phyloP scores from a whole-genome alignment of 225 moss, liverwort and hornwort species.

The Bryum argenteum region DNA sequence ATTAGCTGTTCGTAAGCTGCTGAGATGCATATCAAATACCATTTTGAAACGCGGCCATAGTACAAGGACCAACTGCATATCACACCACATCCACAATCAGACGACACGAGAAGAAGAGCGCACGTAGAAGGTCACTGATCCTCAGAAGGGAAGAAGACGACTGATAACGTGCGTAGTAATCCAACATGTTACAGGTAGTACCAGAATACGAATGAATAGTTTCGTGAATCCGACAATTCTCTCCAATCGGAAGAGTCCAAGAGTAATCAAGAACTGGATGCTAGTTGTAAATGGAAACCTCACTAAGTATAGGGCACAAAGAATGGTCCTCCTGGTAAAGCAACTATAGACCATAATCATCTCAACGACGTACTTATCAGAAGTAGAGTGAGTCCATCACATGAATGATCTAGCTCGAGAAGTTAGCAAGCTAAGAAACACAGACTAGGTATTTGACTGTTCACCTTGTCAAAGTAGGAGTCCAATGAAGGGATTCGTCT shows the following conservation, averaged over 20 bases:
- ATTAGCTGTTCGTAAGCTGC: conserved; percentile 85
- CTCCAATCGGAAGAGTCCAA: conserved; percentile 1
- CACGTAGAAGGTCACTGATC: background rate
- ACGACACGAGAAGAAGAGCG: conserved; percentile 21
- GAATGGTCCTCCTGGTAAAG: background rate
- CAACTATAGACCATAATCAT: conserved; percentile 1
- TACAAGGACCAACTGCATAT: conserved; percentile 80
- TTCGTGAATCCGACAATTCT: background rate
- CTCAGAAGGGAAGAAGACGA: background rate
- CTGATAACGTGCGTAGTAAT: background rate
- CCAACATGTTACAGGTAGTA: background rate
- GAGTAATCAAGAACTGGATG: conserved; percentile 4
- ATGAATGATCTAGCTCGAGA: background rate
- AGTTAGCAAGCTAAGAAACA: conserved; percentile 9
- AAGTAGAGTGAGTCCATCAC: background rate
- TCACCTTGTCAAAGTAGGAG: conserved; percentile 98
- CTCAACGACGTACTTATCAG: conserved; percentile 9
- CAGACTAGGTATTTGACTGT: background rate
- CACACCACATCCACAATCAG: conserved; percentile 31
- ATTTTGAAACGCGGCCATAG: conserved; percentile 99
- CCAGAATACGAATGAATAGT: background rate
- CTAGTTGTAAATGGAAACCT: conserved; percentile 3
- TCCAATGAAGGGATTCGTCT: conserved; percentile 96
- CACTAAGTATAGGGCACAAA: conserved; percentile 8
- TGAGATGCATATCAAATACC: conserved; percentile 98